Percentiles rank a stretch among this genome's conserved stretches.
Conservation (phyloP, 1,284 basidiomycete species). For the Coniferiporia weirii region DNA sequence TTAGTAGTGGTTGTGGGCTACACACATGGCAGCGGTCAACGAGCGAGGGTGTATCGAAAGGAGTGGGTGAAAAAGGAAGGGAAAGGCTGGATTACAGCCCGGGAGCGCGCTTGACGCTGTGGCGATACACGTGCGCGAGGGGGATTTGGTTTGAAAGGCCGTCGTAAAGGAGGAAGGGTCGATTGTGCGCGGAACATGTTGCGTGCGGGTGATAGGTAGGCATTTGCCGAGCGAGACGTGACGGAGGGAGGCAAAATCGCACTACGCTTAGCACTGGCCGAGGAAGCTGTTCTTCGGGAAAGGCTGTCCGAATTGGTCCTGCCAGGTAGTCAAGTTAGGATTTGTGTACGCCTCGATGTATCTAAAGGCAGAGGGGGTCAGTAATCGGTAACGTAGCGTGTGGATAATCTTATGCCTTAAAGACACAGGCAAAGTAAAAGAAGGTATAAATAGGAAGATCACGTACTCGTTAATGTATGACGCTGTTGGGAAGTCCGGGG, state of each 20-base stretch:
- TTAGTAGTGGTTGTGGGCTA: too few species aligned
- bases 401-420: neutral
- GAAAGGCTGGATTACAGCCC: too few species aligned
- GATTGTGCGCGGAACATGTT: too few species aligned
- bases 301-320: constrained; percentile 25
- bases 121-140: too few species aligned
- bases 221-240: neutral
- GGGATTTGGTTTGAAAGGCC: too few species aligned
- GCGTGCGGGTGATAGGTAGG: too few species aligned
- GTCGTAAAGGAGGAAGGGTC: too few species aligned
- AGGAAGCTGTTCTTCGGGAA: constrained; percentile 10
- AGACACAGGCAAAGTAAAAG: neutral
- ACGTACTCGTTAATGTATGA: constrained; percentile 52
- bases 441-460: neutral
- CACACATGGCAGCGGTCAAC: too few species aligned
- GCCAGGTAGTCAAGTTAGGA: constrained; percentile 38
- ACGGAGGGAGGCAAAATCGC: neutral
- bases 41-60: too few species aligned
- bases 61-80: too few species aligned
- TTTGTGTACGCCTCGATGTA: constrained; percentile 37
- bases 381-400: neutral
- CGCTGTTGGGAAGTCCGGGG: constrained; percentile 59
- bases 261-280: neutral
- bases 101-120: too few species aligned
- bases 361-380: constrained; percentile 17